Conservation (phyloP, 495 filamentous ascomycete species). For the Penicillium pulvis region DNA sequence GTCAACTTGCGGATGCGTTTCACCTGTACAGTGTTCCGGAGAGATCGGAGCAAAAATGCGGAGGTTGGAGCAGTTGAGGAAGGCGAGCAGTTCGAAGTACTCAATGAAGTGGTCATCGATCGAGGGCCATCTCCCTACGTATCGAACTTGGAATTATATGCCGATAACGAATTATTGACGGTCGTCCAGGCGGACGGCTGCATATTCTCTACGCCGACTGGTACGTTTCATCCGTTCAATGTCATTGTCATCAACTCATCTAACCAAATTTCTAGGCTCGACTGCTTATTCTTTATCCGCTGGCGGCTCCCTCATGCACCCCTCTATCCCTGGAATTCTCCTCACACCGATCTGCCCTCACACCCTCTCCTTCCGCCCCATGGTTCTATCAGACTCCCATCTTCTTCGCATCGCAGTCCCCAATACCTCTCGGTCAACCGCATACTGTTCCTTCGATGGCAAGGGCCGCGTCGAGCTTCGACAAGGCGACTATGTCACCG, state of each 20-base stretch:
- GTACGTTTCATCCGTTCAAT: constrained; percentile 35
- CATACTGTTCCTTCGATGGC: constrained; percentile 95
- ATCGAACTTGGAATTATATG: constrained; percentile 92
- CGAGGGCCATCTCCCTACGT: constrained; percentile 95
- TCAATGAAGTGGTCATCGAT: constrained; percentile 98
- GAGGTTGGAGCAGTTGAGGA: constrained; percentile 60
- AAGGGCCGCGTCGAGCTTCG: constrained; percentile 90
- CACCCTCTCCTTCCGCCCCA: constrained; percentile 92
- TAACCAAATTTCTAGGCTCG: constrained; percentile 53
- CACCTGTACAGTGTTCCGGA: constrained; percentile 88
- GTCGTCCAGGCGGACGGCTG: constrained; percentile 95
- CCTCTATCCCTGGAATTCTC: constrained; percentile 95
- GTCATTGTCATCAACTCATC: not conserved
- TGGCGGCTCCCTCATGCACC: constrained; percentile 92
- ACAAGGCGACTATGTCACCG: constrained; percentile 90
- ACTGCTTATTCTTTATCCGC: constrained; percentile 97
- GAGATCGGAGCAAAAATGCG: constrained; percentile 47
- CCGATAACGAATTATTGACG: constrained; percentile 88
- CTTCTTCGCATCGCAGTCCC: constrained; percentile 87
- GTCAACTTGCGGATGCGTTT: constrained; percentile 97
- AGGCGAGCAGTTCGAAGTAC: constrained; percentile 88
- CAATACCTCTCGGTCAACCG: constrained; percentile 78
- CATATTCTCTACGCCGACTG: constrained; percentile 95
- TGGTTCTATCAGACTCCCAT: constrained; percentile 97
- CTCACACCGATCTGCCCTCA: constrained; percentile 98